Base-by-base conservation (phyloP, 805 yeast species). In the Lipomyces kockii region DNA sequence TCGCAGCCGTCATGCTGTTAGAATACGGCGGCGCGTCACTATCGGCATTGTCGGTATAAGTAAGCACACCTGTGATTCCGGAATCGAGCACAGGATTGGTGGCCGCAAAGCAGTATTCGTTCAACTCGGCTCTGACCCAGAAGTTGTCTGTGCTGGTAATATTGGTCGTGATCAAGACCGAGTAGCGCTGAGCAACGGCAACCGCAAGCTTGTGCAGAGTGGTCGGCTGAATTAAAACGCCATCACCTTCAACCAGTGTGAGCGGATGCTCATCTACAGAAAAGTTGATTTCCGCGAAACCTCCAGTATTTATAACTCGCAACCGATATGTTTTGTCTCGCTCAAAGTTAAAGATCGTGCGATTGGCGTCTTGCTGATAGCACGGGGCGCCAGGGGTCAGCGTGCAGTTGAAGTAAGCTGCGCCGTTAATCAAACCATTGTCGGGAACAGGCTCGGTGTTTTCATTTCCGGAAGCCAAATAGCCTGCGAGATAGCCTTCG, bases 161-260 rank as follows among this genome's bases (percentile, higher is more conserved):
- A 77, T 89, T 69, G 35, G 95, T 84, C 51, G 82, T 83, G 20
- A 92, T 79, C 69, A 91, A 79, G 1, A 91, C 89, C 52, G 91
- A 83, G 75, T 89, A 86, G 75, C 98, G 82, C 79, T 93, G 97
- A 9, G 94, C 97, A 25, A 89, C 92, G 0, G 94, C 83, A 3
- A 79, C 65, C 7, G 75, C 70, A 1, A 78, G 68, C 32, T 70
- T 73, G 27, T 73, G 72, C 12, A 74, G 68, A 0, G 58, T 62
- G 4, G 72, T 29, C 0, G 79, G 79, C 61, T 67, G 68, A 2
- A 74, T 67, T 9, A 67, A 64, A 6, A 75, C 72, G 1, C 80
- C 79, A 51, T 79, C 82, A 0, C 77, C 79, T 68, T 80, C 82
- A 4, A 79, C 69, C 12, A 78, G 72, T 25, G 71, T 61, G 55